Percentiles rank a stretch among this genome's conserved stretches.
Evolutionary conservation across 2,329 filamentous ascomycete genomes (phyloP).

Genomic region (Aspergillus luchuensis): DNA sequence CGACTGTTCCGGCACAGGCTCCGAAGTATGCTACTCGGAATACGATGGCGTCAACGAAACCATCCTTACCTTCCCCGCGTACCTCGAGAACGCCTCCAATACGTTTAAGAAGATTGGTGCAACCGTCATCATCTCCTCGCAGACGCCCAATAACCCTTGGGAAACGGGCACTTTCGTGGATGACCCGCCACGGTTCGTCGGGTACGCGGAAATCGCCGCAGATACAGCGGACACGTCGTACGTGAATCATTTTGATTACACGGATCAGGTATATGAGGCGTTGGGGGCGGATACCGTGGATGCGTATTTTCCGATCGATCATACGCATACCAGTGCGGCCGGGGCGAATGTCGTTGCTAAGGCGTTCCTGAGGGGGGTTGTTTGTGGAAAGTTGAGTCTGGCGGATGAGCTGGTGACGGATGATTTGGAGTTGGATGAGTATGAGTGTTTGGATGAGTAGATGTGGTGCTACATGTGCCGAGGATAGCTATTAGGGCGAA

Average conservation of each 20-base stretch:
- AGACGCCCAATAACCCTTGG: slow-evolving; percentile 66
- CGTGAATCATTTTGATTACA: slow-evolving; percentile 63
- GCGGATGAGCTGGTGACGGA: slow-evolving; percentile 31
- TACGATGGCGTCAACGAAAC: slow-evolving; percentile 57
- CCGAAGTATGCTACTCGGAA: slow-evolving; percentile 56
- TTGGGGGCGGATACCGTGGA: slow-evolving; percentile 56
- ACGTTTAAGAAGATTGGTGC: slow-evolving; percentile 60
- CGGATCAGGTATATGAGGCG: slow-evolving; percentile 55
- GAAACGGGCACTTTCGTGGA: slow-evolving; percentile 57
- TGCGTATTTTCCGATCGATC: slow-evolving; percentile 59
- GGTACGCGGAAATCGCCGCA: slow-evolving; percentile 55
- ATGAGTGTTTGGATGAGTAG: slow-evolving; percentile 24
- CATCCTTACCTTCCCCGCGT: slow-evolving; percentile 63
- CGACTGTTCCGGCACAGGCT: slow-evolving; percentile 59
- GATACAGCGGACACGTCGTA: slow-evolving; percentile 52
- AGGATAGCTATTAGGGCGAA: too few relatives aligned
- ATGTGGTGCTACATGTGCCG: background rate
- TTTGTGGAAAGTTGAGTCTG: slow-evolving; percentile 52
- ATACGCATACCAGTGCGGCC: slow-evolving; percentile 62
- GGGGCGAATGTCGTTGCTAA: slow-evolving; percentile 60
- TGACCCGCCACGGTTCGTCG: slow-evolving; percentile 56
- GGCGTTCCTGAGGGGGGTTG: slow-evolving; percentile 61
- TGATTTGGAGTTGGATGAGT: slow-evolving; percentile 30
- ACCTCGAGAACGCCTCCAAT: slow-evolving; percentile 60
- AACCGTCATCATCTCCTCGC: slow-evolving; percentile 60